Percentiles rank a stretch among this genome's conserved stretches.
Conservation (phyloP, 2,329 filamentous ascomycete genomes). For the Arthroderma sp. region DNA sequence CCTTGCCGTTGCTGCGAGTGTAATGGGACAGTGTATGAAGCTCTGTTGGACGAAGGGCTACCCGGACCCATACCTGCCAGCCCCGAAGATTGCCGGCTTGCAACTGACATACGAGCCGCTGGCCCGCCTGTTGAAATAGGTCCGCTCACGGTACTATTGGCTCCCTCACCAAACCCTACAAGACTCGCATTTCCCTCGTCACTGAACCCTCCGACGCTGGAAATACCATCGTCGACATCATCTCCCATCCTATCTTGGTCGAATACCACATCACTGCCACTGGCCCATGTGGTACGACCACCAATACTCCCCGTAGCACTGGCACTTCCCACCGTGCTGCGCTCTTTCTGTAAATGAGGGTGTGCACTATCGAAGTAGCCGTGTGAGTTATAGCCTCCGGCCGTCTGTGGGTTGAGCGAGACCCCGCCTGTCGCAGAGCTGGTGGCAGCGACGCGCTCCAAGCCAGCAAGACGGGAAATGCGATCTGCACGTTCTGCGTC, state of each 20-base stretch:
- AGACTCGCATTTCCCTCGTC: slow-evolving; percentile 73
- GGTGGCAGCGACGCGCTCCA: slow-evolving; percentile 74
- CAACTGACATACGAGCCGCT: slow-evolving; percentile 24
- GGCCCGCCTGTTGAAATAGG: slow-evolving; percentile 48
- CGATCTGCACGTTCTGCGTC: slow-evolving; percentile 89
- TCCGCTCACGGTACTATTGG: slow-evolving; percentile 69
- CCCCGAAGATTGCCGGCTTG: slow-evolving; percentile 22
- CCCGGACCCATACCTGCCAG: slow-evolving; percentile 24
- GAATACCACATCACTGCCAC: slow-evolving; percentile 42
- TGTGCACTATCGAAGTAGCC: slow-evolving; percentile 63
- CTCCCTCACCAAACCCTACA: slow-evolving; percentile 86
- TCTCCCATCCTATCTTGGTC: slow-evolving; percentile 60
- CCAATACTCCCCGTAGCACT: slow-evolving; percentile 72
- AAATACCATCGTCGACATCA: slow-evolving; percentile 42
- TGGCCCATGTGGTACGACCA: slow-evolving; percentile 54
- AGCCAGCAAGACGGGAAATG: slow-evolving; percentile 85
- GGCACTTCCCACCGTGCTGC: slow-evolving; percentile 80
- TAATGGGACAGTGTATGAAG: slow-evolving; percentile 18
- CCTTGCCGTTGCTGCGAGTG: neutral
- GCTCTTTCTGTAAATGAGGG: slow-evolving; percentile 50
- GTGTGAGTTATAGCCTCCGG: slow-evolving; percentile 33
- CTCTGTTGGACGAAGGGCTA: slow-evolving; percentile 24
- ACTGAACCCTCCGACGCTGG: slow-evolving; percentile 64
- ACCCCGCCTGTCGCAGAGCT: slow-evolving; percentile 28
- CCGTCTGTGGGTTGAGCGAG: slow-evolving; percentile 12